Evolutionary conservation across 2,329 filamentous ascomycete species (phyloP), one percentile per base, ranked within the genome.

Genomic region (Fusarium sp.): DNA sequence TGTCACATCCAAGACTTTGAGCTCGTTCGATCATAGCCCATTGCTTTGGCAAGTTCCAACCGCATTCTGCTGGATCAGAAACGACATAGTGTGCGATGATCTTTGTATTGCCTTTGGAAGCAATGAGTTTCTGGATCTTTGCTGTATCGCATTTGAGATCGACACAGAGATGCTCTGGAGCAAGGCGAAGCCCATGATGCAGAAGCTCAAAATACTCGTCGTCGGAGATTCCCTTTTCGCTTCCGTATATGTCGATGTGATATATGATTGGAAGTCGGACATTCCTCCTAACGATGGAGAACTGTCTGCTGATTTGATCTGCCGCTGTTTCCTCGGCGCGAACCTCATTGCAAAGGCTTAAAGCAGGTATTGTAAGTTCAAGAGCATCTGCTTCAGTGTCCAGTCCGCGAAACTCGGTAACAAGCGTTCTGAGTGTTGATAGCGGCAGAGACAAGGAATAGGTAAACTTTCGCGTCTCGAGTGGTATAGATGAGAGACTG

Each of bases 351-450:
- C 12, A 7, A 1, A 66, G 5, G 11, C 10, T 12, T 20, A 26
- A 13, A 9, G 30, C 30, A 4, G 65, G 39, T 24, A 68, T 47
- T 5, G 35, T 61, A 2, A 68, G 14, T 5, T 68, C 63, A 36
- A 68, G 22, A 0, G 53, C 63, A 4, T 68, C 65, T 4, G 63
- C 65, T 42, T 61, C 65, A 2, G 58, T 36, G 8, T 68, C 65
- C 6, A 61, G 12, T 7, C 35, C 47, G 1, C 28, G 22, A 10
- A 68, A 58, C 5, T 67, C 28, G 1, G 28, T 20, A 0, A 68
- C 4, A 0, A 67, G 1, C 2, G 8, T 2, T 2, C 13, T 36
- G 3, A 68, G 45, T 9, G 53, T 68, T 5, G 35, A 11, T 1
- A 67, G 47, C 2, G 53, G 63, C 15, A 68, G 9, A 0, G 39